Conservation (phyloP, 805 yeast genomes). For the Spathaspora boniae region DNA sequence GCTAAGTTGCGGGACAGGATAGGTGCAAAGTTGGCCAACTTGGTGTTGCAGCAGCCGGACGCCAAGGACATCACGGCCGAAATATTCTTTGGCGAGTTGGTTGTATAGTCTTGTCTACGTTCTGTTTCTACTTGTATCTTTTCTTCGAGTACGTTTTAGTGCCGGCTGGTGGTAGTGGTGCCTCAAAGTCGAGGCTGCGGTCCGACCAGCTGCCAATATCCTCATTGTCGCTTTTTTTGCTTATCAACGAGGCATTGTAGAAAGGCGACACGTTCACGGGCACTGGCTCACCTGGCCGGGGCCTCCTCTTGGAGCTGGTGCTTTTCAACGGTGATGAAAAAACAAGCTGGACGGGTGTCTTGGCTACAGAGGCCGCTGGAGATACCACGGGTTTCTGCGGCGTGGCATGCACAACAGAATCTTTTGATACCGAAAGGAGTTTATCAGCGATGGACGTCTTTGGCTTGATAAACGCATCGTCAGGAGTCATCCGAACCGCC, state of each 20-base stretch:
- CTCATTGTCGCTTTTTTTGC: no score
- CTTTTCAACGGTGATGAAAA: slow-evolving; percentile 3
- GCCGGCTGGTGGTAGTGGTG: slow-evolving; percentile 1
- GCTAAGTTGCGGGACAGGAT: slow-evolving; percentile 52
- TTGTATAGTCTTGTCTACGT: slow-evolving; percentile 13
- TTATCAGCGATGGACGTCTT: slow-evolving; percentile 1
- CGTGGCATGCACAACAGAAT: background rate
- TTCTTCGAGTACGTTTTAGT: slow-evolving; percentile 5
- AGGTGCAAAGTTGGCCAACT: slow-evolving; percentile 55
- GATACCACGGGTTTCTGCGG: slow-evolving; percentile 4
- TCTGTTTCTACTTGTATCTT: slow-evolving; percentile 6
- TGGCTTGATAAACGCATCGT: background rate
- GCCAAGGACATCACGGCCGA: slow-evolving; percentile 56
- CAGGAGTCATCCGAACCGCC: slow-evolving; percentile 1
- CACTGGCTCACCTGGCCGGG: slow-evolving; percentile 36
- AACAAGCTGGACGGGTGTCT: slow-evolving; percentile 5
- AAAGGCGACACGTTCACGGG: slow-evolving; percentile 35
- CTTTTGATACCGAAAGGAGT: background rate
- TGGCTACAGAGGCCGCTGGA: slow-evolving; percentile 2
- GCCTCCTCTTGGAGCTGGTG: slow-evolving; percentile 5
- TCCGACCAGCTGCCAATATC: no score
- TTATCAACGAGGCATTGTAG: slow-evolving; percentile 20
- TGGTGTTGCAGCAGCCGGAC: slow-evolving; percentile 44
- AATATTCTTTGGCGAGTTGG: slow-evolving; percentile 66
- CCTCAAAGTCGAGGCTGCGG: no score